A percentile compares a stretch with the other conserved stretches of the same genome.
These are phyloP conservation scores for Populus tremula DNA, from an alignment of 345 rosid species.

Conservation along the genomic window DNA sequence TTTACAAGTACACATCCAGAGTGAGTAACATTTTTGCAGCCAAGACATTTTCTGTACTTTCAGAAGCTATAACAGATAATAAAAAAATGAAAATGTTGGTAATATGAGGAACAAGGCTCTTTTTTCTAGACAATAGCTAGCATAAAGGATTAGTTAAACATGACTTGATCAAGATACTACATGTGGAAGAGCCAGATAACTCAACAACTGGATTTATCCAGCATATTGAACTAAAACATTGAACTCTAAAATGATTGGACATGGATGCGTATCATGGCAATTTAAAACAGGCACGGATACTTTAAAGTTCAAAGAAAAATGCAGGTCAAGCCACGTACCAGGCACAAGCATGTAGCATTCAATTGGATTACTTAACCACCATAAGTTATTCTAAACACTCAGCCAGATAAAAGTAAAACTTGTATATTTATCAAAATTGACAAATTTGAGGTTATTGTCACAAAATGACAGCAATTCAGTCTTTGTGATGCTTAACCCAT, in stretches of 20 bases:
- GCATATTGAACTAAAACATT: too few relatives aligned
- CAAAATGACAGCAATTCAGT: not conserved
- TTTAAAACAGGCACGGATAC: too few relatives aligned
- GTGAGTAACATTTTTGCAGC: not conserved
- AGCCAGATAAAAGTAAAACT: not conserved
- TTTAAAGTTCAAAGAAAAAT: too few relatives aligned
- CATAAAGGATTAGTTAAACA: not conserved
- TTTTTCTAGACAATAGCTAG: not conserved
- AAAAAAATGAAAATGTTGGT: not conserved
- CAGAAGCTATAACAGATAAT: not conserved
- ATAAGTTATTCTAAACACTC: too few relatives aligned
- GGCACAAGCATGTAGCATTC: too few relatives aligned
- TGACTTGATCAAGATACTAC: not conserved
- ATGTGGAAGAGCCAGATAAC: not conserved
- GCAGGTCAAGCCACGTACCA: too few relatives aligned
- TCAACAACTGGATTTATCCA: too few relatives aligned
- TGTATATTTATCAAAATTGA: too few relatives aligned
- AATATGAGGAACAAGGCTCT: not conserved
- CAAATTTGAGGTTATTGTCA: too few relatives aligned
- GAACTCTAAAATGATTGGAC: too few relatives aligned
- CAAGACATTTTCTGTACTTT: not conserved
- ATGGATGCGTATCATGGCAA: too few relatives aligned
- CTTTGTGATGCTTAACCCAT: not conserved
- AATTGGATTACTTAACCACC: too few relatives aligned
- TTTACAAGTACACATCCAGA: not conserved